These are phyloP conservation scores for Radiomyces spectabilis DNA, from an alignment of 192 early-diverging fungal genomes.

Conservation along the genomic window DNA sequence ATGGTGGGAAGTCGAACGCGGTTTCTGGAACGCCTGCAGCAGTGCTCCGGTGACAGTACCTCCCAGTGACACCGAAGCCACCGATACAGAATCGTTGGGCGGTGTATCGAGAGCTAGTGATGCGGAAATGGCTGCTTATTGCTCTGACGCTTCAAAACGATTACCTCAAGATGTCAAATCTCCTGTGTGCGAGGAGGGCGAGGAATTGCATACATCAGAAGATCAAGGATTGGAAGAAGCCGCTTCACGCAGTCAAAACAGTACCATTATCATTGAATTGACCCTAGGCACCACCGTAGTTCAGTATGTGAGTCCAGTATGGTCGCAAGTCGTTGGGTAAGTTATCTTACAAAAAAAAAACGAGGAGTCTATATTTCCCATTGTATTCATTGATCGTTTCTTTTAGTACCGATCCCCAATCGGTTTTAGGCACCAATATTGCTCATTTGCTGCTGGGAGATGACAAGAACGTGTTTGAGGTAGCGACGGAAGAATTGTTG, in stretches of 20 bases:
- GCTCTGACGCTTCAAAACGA: no score
- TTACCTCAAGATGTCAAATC: no score
- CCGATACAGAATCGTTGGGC: no score
- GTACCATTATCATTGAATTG: conserved; percentile 73
- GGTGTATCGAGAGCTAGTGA: no score
- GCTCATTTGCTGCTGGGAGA: conserved; percentile 50
- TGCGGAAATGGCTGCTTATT: no score
- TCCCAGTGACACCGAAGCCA: conserved; percentile 2
- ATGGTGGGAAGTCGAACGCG: conserved; percentile 69
- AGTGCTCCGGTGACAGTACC: background rate
- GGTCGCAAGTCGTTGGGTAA: conserved; percentile 66
- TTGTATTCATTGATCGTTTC: background rate
- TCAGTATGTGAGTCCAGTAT: conserved; percentile 66
- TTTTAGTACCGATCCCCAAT: conserved; percentile 36
- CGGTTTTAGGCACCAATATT: conserved; percentile 34
- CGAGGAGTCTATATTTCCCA: background rate
- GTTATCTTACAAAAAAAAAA: background rate
- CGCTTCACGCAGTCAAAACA: conserved; percentile 58
- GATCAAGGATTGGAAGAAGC: conserved; percentile 48
- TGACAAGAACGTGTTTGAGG: conserved; percentile 52
- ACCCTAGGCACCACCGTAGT: conserved; percentile 47
- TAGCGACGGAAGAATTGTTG: conserved; percentile 48
- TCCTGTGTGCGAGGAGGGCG: no score
- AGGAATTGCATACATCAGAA: no score
- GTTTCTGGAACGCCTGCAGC: conserved; percentile 44